Percentiles rank a stretch among this genome's conserved stretches.
These are phyloP conservation scores for Thecaphora frezii DNA, from an alignment of 1,284 basidiomycete species.

Conservation along the genomic window DNA sequence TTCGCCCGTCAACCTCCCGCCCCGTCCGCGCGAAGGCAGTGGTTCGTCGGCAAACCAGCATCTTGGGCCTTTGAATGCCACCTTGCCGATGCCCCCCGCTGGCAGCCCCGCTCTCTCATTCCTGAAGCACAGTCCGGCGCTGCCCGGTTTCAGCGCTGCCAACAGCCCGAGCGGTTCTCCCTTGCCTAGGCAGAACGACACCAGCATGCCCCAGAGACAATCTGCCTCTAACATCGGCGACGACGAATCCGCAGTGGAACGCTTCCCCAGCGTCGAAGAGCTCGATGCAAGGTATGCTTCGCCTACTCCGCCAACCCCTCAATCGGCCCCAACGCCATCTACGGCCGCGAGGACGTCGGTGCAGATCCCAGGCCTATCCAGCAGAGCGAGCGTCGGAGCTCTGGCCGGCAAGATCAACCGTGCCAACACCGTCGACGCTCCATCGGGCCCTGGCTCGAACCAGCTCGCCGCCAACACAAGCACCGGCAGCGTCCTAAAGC, in stretches of 20 bases:
- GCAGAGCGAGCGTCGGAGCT: slow-evolving; percentile 31
- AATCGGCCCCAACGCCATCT: slow-evolving; percentile 3
- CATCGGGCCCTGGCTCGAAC: slow-evolving; percentile 3
- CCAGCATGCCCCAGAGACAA: neutral
- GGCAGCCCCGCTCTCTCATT: slow-evolving; percentile 13
- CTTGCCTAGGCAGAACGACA: slow-evolving; percentile 1
- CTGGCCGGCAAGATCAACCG: slow-evolving; percentile 37
- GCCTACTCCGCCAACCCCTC: slow-evolving; percentile 3
- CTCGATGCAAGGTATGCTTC: slow-evolving; percentile 33
- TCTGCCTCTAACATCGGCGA: neutral
- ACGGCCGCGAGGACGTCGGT: slow-evolving; percentile 7
- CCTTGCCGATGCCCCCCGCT: neutral
- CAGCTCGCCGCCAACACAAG: slow-evolving; percentile 18
- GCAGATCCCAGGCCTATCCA: slow-evolving; percentile 23
- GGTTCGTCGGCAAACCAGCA: neutral
- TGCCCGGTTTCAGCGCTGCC: slow-evolving; percentile 35
- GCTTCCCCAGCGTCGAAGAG: slow-evolving; percentile 45
- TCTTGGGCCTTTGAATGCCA: neutral
- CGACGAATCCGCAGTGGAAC: slow-evolving; percentile 16
- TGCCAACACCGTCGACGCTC: slow-evolving; percentile 19
- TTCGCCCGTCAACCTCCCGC: neutral
- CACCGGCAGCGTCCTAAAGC: slow-evolving; percentile 13
- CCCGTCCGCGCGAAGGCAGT: neutral
- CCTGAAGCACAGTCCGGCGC: slow-evolving; percentile 36
- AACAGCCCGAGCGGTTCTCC: slow-evolving; percentile 22